Conservation (phyloP, 768 basidiomycete species). For the Russula vinacea region DNA sequence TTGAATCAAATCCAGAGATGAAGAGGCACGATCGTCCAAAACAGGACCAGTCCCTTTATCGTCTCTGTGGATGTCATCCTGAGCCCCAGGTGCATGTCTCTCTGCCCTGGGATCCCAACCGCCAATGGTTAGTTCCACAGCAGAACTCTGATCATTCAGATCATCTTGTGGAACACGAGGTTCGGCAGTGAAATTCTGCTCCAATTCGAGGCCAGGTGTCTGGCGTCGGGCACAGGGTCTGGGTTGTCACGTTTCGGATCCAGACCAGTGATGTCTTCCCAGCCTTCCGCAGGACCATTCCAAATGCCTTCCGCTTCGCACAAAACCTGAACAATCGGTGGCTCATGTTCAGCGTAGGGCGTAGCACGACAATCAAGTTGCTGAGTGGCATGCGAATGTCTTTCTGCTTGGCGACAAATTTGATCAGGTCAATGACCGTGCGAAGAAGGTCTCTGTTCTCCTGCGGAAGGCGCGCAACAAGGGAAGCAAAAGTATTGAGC, state of each 20-base stretch:
- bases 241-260: constrained; percentile 2
- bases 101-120: neutral
- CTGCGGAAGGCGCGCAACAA: constrained; percentile 65
- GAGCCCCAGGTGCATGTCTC: constrained; percentile 1
- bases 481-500: constrained; percentile 53
- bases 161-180: constrained; percentile 8
- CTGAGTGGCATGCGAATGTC: constrained; percentile 92
- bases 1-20: constrained; percentile 21
- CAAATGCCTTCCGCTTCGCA: constrained; percentile 72
- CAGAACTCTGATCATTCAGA: constrained; percentile 9
- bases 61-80: constrained; percentile 8
- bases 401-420: constrained; percentile 62
- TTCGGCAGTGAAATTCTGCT: constrained; percentile 17
- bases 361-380: constrained; percentile 84
- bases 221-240: constrained; percentile 14
- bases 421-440: constrained; percentile 79
- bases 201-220: neutral
- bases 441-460: constrained; percentile 83
- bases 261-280: constrained; percentile 18
- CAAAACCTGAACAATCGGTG: constrained; percentile 64
- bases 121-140: constrained; percentile 1
- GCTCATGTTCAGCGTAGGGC: constrained; percentile 83
- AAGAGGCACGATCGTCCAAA: constrained; percentile 23
- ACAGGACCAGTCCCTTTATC: neutral
- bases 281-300: constrained; percentile 39